Evolutionary conservation across 139 green algal genomes (phyloP), one percentile per base, ranked within the genome.

Genomic region (Klebsormidium nitens): DNA sequence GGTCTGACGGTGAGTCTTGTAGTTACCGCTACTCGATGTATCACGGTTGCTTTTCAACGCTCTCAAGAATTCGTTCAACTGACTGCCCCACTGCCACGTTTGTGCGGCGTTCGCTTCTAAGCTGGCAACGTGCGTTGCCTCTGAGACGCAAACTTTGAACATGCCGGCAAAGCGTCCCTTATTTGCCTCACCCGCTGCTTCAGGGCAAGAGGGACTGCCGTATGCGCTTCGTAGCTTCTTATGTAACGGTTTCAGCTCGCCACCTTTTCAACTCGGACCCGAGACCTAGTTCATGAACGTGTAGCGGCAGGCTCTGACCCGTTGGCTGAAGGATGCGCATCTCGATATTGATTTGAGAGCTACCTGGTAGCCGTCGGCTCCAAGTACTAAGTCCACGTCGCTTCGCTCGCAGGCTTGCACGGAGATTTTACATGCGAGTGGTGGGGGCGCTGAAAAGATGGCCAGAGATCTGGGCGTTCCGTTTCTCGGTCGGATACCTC

Each of bases 401-500:
- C n/a, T n/a, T n/a, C n/a, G n/a, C n/a, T n/a, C 77, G n/a, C 5
- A 76, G 1, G 75, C 66, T 6, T 32, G 57, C 5, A 68, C 81
- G 17, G 84, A 95, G 6, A 84, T 96, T 23, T 93, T 95, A 59
- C 44, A 81, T 37, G 59, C 72, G 3, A 81, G n/a, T 26, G 60
- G 71, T 5, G 90, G 88, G 6, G 92, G 88, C 1, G 92, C 82
- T 1, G 81, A 80, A 19, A 37, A 26, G 19, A 93, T 98, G 87
- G 88, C 87, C 39, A 3, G 70, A 0, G 66, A 86, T 47, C 87
- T 96, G 80, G 74, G 72, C 2, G 84, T 96, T 35, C 72, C 84
- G n/a, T 89, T 96, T 70, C 70, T 98, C 36, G 93, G 93, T 0
- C 67, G 76, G 0, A 81, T 98, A 44, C 91, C 91, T 28, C 71